Base-by-base conservation (phyloP, 345 rosid genomes). In the Eucalyptus cloeziana region DNA sequence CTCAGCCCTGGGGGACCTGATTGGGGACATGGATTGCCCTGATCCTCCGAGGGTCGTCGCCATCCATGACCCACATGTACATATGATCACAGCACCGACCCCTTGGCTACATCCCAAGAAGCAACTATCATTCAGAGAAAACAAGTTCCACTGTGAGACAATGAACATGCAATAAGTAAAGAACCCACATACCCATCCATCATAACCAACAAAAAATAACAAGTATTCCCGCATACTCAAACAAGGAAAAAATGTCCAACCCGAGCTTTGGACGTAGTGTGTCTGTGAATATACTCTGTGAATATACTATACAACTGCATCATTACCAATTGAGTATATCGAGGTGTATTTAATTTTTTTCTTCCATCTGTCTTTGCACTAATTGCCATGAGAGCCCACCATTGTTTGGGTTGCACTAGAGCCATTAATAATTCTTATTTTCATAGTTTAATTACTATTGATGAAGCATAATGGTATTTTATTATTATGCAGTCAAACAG, bases 401-500 rank as follows among this genome's bases (percentile, higher is more conserved):
- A 21, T 76, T 76, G 83, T 76, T 76, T 76, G 83, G 27, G 7
- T 76, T 76, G 83, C 83, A 76, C 83, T 76, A 76, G 47, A 76
- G 83, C 83, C 83, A 76, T 76, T 76, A 76, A 40, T 40, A 37
- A 76, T 21, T 76, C 83, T 43, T 21, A 6, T 22, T 43, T 76
- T 21, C 27, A 76, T 10, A 21, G 27, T 40, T 37, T 76, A 76
- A 76, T 40, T 11, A 40, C 62, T 10, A 3, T 37, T 40, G 47
- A 76, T 40, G 27, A 21, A 47, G 83, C 83, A 76, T 37, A 47
- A 4, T 76, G 83, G 83, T 76, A 40, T 76, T 6, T 6, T 40
- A 87, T 87, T 51, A 86, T 54, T 2, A 89, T 76, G 92, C 37
- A 51, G 86, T 92, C 90, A 67, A 88, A 88, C 87, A 86, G 87